A percentile compares a stretch with the other conserved stretches of the same genome.
Evolutionary conservation across 1,284 basidiomycete genomes (phyloP).

Genomic region (Apiotrichum porosum): DNA sequence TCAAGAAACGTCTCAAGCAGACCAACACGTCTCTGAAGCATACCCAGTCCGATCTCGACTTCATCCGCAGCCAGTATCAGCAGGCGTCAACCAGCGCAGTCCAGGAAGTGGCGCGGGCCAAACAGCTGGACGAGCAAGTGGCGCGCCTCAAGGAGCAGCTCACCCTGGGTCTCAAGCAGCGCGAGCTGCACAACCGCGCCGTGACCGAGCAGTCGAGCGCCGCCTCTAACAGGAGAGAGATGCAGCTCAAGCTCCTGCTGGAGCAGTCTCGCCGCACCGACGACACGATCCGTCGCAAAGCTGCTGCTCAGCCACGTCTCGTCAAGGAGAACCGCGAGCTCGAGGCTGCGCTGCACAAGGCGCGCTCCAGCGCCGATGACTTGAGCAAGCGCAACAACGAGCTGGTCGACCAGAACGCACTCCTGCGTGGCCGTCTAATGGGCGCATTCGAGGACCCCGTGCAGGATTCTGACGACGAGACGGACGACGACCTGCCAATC

Average conservation of each 20-base stretch:
- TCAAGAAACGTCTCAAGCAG: slow-evolving; percentile 8
- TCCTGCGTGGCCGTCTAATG: slow-evolving; percentile 29
- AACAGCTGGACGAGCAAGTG: slow-evolving; percentile 20
- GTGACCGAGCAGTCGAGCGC: slow-evolving; percentile 7
- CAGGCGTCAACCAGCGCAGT: slow-evolving; percentile 29
- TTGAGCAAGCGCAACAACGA: slow-evolving; percentile 33
- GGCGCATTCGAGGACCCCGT: slow-evolving; percentile 23
- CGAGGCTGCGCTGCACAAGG: slow-evolving; percentile 13
- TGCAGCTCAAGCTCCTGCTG: slow-evolving; percentile 28
- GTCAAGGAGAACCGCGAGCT: slow-evolving; percentile 19
- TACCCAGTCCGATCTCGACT: slow-evolving; percentile 15
- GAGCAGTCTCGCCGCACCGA: slow-evolving; percentile 39
- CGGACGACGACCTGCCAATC: slow-evolving; percentile 7
- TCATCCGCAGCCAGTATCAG: slow-evolving; percentile 29
- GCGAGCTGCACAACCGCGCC: slow-evolving; percentile 22
- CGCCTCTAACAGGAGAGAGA: slow-evolving; percentile 11
- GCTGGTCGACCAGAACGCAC: slow-evolving; percentile 23
- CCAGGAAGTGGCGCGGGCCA: slow-evolving; percentile 18
- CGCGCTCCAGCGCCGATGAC: slow-evolving; percentile 10
- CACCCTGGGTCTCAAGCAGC: slow-evolving; percentile 35
- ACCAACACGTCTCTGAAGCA: slow-evolving; percentile 1
- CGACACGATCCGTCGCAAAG: slow-evolving; percentile 33
- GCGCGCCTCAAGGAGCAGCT: slow-evolving; percentile 29
- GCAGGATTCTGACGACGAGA: slow-evolving; percentile 13
- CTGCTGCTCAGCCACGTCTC: slow-evolving; percentile 19